Evolutionary conservation across 495 filamentous ascomycete species (phyloP).

Genomic region (Talaromyces stipitatus): DNA sequence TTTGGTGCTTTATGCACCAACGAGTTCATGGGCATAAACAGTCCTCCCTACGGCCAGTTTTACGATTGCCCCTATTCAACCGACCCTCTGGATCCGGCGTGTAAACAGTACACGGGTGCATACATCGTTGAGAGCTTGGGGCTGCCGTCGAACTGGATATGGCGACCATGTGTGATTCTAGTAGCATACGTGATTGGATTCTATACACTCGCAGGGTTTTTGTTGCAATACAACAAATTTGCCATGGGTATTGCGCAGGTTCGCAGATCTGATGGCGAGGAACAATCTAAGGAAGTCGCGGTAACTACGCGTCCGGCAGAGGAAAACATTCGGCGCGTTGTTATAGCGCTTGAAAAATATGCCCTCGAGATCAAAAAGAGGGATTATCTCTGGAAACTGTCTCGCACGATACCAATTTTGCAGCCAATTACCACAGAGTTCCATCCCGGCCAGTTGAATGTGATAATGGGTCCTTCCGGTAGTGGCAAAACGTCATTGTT

Average conservation of each 20-base stretch:
- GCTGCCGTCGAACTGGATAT: conserved; percentile 55
- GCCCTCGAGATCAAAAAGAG: conserved; percentile 55
- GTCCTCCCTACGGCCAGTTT: conserved; percentile 37
- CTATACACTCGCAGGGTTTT: conserved; percentile 44
- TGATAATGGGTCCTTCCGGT: conserved; percentile 73
- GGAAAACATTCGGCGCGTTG: conserved; percentile 47
- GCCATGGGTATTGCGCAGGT: conserved; percentile 54
- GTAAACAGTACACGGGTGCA: conserved; percentile 56
- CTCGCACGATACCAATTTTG: conserved; percentile 50
- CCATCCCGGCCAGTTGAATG: conserved; percentile 54
- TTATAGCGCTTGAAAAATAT: conserved; percentile 53
- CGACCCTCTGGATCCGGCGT: conserved; percentile 48
- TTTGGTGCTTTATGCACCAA: conserved; percentile 61
- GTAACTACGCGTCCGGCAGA: conserved; percentile 27
- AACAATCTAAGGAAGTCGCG: conserved; percentile 55
- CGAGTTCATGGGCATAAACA: conserved; percentile 51
- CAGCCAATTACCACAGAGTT: conserved; percentile 55
- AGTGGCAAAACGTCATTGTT: conserved; percentile 66
- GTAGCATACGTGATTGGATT: conserved; percentile 51
- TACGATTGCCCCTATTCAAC: conserved; percentile 60
- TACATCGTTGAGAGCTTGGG: conserved; percentile 60
- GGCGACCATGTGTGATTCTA: conserved; percentile 52
- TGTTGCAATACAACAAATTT: conserved; percentile 50
- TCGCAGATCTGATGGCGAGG: conserved; percentile 44
- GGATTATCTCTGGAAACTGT: conserved; percentile 28